Percentiles rank a stretch among this genome's conserved stretches.
Conservation (phyloP, 805 yeast species). For the Lipomyces lipofer region DNA sequence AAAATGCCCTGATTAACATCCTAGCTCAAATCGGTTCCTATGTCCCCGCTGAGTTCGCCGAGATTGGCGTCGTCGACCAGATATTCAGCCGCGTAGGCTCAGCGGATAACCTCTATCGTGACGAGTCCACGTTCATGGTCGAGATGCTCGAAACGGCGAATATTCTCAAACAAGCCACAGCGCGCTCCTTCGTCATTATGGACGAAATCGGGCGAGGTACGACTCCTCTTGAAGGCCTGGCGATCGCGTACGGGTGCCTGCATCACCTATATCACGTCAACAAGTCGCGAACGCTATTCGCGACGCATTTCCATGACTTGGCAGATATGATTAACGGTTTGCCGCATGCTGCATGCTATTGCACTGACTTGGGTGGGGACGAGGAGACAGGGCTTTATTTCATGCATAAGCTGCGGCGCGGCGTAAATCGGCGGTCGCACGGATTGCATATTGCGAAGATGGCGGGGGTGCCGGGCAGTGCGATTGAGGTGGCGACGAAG, state of each 20-base stretch:
- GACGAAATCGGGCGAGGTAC: conserved; percentile 94
- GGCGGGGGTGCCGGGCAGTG: conserved; percentile 28
- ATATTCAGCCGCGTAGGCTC: conserved; percentile 75
- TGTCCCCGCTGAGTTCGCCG: conserved; percentile 66
- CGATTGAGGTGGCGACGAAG: conserved; percentile 21
- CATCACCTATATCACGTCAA: conserved; percentile 54
- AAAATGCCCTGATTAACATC: conserved; percentile 66
- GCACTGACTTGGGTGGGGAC: conserved; percentile 26
- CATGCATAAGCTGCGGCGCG: conserved; percentile 24
- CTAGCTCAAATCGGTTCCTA: conserved; percentile 74
- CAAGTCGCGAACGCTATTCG: conserved; percentile 75
- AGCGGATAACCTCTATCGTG: conserved; percentile 70
- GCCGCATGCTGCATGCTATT: conserved; percentile 22
- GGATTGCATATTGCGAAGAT: conserved; percentile 29
- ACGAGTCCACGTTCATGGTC: conserved; percentile 88
- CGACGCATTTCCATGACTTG: conserved; percentile 71
- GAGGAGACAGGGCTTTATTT: conserved; percentile 20
- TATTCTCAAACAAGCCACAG: conserved; percentile 66
- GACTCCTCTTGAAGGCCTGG: conserved; percentile 77
- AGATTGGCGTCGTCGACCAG: conserved; percentile 71
- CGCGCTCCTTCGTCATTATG: conserved; percentile 68
- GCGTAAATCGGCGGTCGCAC: conserved; percentile 29
- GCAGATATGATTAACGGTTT: conserved; percentile 23
- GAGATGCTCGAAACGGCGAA: conserved; percentile 84
- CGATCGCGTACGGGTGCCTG: conserved; percentile 79